A percentile compares a stretch with the other conserved stretches of the same genome.
phyloP scores from a whole-genome alignment of 2,329 filamentous ascomycete species.

The Alternaria alternata region DNA sequence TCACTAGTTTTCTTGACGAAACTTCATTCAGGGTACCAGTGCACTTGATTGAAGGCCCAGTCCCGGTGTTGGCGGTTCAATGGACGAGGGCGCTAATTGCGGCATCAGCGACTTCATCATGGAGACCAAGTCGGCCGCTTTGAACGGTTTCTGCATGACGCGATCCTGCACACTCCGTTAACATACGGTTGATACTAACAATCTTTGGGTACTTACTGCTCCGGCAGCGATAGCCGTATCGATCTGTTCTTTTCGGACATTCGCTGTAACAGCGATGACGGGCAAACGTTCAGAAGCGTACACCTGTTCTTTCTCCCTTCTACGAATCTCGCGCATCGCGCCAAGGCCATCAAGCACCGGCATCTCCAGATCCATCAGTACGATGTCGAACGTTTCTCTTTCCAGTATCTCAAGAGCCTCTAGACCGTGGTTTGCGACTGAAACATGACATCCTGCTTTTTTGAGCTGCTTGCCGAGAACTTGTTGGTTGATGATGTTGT shows the following conservation, averaged over 20 bases:
- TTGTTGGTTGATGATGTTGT: slow-evolving; percentile 52
- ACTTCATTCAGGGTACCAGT: slow-evolving; percentile 23
- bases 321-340: slow-evolving; percentile 58
- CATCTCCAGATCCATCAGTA: slow-evolving; percentile 64
- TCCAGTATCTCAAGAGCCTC: slow-evolving; percentile 48
- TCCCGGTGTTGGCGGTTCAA: slow-evolving; percentile 29
- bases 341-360: slow-evolving; percentile 59
- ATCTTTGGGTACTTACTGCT: slow-evolving; percentile 30
- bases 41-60: slow-evolving; percentile 16
- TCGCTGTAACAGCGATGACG: slow-evolving; percentile 51
- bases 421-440: slow-evolving; percentile 48
- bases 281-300: slow-evolving; percentile 30
- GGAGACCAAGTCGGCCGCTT: slow-evolving; percentile 43
- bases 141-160: slow-evolving; percentile 50
- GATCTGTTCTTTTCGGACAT: slow-evolving; percentile 49
- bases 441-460: slow-evolving; percentile 43
- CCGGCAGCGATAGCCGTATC: slow-evolving; percentile 45
- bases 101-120: slow-evolving; percentile 47
- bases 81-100: slow-evolving; percentile 24
- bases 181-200: neutral
- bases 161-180: slow-evolving; percentile 32
- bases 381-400: slow-evolving; percentile 38
- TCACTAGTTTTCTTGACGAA: neutral
- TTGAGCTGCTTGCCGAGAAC: slow-evolving; percentile 48
- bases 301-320: slow-evolving; percentile 43